phyloP scores from a whole-genome alignment of 768 basidiomycete species.

The Podaxis rugospora region DNA sequence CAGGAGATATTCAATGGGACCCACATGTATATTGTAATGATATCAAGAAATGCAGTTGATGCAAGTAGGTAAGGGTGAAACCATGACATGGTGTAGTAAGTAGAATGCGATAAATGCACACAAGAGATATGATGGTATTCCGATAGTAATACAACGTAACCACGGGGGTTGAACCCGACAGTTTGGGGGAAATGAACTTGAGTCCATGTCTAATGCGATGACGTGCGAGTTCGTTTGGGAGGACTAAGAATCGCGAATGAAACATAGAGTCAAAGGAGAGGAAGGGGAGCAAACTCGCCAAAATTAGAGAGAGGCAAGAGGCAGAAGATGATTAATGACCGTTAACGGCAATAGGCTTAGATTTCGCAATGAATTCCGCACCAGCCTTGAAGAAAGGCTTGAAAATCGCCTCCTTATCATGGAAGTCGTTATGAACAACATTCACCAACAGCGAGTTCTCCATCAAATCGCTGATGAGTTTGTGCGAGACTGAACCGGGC shows the following conservation, averaged over 20 bases:
- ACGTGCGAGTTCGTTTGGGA: constrained; percentile 13
- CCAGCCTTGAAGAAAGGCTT: constrained; percentile 79
- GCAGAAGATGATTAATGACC: constrained; percentile 26
- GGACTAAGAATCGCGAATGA: constrained; percentile 12
- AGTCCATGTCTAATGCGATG: constrained; percentile 9
- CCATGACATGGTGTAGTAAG: constrained; percentile 15
- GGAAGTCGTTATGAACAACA: constrained; percentile 96
- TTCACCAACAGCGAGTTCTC: constrained; percentile 84
- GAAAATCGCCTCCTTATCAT: constrained; percentile 80
- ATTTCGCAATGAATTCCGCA: constrained; percentile 47
- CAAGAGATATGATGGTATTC: constrained; percentile 19
- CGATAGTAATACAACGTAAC: constrained; percentile 27
- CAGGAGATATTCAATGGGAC: not conserved
- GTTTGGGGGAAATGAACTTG: constrained; percentile 8
- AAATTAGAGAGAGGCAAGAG: not conserved
- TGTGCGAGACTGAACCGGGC: constrained; percentile 64
- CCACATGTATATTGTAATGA: constrained; percentile 18
- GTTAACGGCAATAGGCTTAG: constrained; percentile 34
- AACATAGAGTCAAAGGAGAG: constrained; percentile 11
- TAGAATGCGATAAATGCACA: constrained; percentile 12
- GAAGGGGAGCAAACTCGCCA: not conserved
- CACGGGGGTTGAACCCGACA: constrained; percentile 88
- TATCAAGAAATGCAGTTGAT: constrained; percentile 53
- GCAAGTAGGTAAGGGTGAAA: constrained; percentile 29
- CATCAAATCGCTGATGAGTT: constrained; percentile 76